Evolutionary conservation across 2,329 filamentous ascomycete species (phyloP).

Genomic region (Fusarium miscanthi): DNA sequence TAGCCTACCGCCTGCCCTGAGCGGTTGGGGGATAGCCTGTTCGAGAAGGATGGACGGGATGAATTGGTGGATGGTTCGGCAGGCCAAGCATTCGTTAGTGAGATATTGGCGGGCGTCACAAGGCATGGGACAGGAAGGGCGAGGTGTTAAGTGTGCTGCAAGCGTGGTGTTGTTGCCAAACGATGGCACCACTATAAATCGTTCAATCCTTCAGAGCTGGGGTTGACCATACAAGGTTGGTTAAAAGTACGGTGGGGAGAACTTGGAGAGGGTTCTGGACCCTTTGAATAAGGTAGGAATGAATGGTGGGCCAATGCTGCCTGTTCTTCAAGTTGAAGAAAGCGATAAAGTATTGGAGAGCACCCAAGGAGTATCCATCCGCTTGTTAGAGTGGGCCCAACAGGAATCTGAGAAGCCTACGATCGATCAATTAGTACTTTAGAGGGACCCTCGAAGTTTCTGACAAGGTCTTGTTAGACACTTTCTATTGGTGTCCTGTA

Average conservation of each 20-base stretch:
- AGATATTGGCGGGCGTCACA: conserved; percentile 24
- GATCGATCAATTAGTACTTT: conserved; percentile 18
- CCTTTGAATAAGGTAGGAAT: conserved; percentile 6
- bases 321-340: background rate
- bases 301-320: conserved; percentile 24
- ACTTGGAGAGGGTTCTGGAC: conserved; percentile 31
- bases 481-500: background rate
- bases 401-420: conserved; percentile 8
- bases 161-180: conserved; percentile 39
- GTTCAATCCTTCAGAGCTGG: conserved; percentile 1
- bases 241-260: conserved; percentile 1
- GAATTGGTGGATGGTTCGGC: conserved; percentile 20
- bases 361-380: background rate
- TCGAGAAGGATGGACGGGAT: conserved; percentile 26
- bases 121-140: conserved; percentile 17
- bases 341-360: conserved; percentile 5
- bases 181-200: conserved; percentile 37
- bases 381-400: conserved; percentile 16
- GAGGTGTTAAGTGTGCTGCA: conserved; percentile 24
- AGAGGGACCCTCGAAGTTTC: conserved; percentile 12
- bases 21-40: conserved; percentile 9
- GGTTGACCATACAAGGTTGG: background rate
- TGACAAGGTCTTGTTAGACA: conserved; percentile 7
- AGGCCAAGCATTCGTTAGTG: conserved; percentile 20
- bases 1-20: conserved; percentile 1